Conservation (phyloP, 2,329 filamentous ascomycete species). For the Sporothrix globosa region DNA sequence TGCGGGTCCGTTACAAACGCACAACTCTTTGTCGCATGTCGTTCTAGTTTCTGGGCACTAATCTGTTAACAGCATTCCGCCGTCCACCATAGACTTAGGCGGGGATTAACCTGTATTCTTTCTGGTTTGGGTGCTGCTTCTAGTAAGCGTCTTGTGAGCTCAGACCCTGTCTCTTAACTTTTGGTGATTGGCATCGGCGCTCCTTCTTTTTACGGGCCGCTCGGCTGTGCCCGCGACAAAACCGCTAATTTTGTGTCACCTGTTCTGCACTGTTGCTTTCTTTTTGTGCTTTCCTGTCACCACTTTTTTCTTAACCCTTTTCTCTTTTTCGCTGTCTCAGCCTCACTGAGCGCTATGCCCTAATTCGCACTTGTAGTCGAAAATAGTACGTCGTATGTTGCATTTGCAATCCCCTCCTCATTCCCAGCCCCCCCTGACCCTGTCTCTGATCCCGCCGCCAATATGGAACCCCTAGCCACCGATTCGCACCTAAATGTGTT, state of each 20-base stretch:
- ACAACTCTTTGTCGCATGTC: not conserved
- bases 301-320: not conserved
- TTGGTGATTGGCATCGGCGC: not conserved
- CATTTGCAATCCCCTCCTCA: not conserved
- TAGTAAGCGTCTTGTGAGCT: not conserved
- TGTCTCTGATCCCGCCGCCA: conserved; percentile 19
- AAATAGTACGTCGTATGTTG: not conserved
- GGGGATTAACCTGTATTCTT: not conserved
- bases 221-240: conserved; percentile 21
- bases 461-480: not conserved
- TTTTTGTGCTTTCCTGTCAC: not conserved
- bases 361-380: not conserved
- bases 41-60: conserved; percentile 17
- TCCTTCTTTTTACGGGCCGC: conserved; percentile 21
- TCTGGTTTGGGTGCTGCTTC: not conserved
- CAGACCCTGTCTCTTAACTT: not conserved
- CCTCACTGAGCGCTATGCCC: conserved; percentile 4
- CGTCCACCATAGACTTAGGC: conserved; percentile 18
- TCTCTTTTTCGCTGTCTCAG: not conserved
- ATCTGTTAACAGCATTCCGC: conserved; percentile 13
- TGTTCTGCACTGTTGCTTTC: not conserved
- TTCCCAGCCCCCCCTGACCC: conserved; percentile 19
- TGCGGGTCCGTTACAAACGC: conserved; percentile 3
- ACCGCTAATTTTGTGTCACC: conserved; percentile 16
- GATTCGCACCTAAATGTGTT: not conserved